Percentiles rank a stretch among this genome's conserved stretches.
Conservation (phyloP, 805 yeast genomes). For the Spathaspora gorwiae region DNA sequence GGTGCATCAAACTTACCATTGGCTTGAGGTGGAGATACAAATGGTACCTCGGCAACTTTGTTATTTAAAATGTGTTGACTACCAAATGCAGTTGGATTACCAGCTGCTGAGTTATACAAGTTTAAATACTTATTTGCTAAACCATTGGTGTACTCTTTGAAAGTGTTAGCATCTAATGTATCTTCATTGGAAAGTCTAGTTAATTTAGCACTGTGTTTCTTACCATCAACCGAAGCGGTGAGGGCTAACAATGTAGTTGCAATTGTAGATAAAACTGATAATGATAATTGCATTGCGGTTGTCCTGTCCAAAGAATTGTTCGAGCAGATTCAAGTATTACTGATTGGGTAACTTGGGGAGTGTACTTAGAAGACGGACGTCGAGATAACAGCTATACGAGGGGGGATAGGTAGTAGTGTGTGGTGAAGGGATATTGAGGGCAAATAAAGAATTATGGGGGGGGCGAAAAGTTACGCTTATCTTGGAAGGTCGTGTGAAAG, state of each 20-base stretch:
- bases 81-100: constrained; percentile 15
- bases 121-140: constrained; percentile 60
- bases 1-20: constrained; percentile 65
- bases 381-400: too few species aligned
- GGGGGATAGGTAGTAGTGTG: too few species aligned
- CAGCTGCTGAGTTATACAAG: constrained; percentile 37
- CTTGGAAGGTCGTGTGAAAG: too few species aligned
- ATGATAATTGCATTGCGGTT: constrained; percentile 26
- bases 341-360: too few species aligned
- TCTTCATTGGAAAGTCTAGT: constrained; percentile 57
- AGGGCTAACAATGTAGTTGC: constrained; percentile 37
- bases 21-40: constrained; percentile 20
- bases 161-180: constrained; percentile 47
- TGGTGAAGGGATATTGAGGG: too few species aligned
- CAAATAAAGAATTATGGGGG: too few species aligned
- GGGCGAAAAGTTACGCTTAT: too few species aligned
- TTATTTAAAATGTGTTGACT: constrained; percentile 6
- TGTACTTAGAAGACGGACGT: too few species aligned
- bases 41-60: constrained; percentile 39
- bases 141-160: constrained; percentile 50
- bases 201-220: constrained; percentile 51
- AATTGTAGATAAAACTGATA: constrained; percentile 38
- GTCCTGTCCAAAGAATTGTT: background rate
- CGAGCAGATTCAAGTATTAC: background rate
- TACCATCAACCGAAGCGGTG: constrained; percentile 40